Evolutionary conservation across 2,329 filamentous ascomycete genomes (phyloP), one percentile per base, ranked within the genome.

Genomic region (Alternaria sp.): DNA sequence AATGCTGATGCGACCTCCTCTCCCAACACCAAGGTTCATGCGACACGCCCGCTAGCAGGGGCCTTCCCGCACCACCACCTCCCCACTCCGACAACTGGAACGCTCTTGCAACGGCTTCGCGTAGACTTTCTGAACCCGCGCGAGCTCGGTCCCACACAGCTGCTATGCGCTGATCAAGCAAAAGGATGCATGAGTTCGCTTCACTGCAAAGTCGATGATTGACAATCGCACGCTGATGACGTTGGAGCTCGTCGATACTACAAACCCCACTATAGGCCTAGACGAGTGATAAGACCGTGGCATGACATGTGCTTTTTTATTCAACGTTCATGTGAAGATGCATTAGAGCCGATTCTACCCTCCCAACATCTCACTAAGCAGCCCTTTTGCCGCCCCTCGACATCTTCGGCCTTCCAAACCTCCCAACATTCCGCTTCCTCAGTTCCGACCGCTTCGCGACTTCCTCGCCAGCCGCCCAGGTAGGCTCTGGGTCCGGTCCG

Each of bases 401-500:
- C 60, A 25, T 50, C 18, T 23, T 49, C n/a, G 49, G 56, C n/a
- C 71, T 65, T 9, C 68, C 71, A 30, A 71, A 1, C 41, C 49
- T 70, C 20, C 64, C 60, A 41, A 58, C 44, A n/a, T 58, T 60
- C 60, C 71, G 70, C 69, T 65, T 75, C 37, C 28, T 55, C 55
- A 66, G 58, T 63, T 65, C 37, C 9, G 67, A 44, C 55, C 62
- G 15, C 25, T 51, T 51, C 20, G 49, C 49, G 0, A 51, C 28
- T 15, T 51, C 28, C 33, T 28, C 62, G 28, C 57, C 61, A 20
- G 66, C 71, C 21, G 58, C 43, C 75, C 75, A 78, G 15, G 75
- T 78, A 9, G 76, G 72, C 57, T 67, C 65, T 14, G 79, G 74
- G 64, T 84, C 79, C 3, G 83, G 83, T 43, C 65, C 80, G 65